These are phyloP conservation scores for Apiotrichum porosum DNA, from an alignment of 1,284 basidiomycete genomes.

Conservation along the genomic window DNA sequence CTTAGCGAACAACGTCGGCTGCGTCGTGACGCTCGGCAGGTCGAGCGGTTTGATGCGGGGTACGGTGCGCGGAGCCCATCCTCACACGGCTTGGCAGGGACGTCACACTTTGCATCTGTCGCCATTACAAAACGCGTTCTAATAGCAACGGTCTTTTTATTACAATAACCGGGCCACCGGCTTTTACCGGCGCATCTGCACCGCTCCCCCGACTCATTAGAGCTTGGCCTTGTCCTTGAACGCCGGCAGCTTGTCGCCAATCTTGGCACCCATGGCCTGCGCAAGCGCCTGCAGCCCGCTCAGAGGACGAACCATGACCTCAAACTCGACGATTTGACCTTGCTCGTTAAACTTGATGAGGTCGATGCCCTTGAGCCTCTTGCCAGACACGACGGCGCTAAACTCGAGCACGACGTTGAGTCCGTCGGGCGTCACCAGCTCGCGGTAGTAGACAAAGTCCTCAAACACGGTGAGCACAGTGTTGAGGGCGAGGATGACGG, in stretches of 20 bases:
- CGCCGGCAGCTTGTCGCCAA: slow-evolving; percentile 7
- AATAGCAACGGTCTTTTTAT: too few relatives aligned
- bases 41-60: too few relatives aligned
- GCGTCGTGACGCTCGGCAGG: too few relatives aligned
- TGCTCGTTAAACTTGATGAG: slow-evolving; percentile 13
- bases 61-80: too few relatives aligned
- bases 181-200: too few relatives aligned
- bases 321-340: slow-evolving; percentile 15
- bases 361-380: slow-evolving; percentile 17
- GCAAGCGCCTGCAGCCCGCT: slow-evolving; percentile 14
- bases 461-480: slow-evolving; percentile 15
- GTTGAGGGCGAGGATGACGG: slow-evolving; percentile 9
- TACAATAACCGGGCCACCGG: too few relatives aligned
- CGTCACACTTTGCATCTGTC: too few relatives aligned
- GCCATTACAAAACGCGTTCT: too few relatives aligned
- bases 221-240: slow-evolving; percentile 16
- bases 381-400: slow-evolving; percentile 6
- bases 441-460: slow-evolving; percentile 16
- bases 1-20: too few relatives aligned
- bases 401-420: slow-evolving; percentile 17
- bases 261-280: slow-evolving; percentile 6
- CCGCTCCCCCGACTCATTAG: too few relatives aligned
- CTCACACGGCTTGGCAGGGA: too few relatives aligned
- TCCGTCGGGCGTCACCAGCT: slow-evolving; percentile 8
- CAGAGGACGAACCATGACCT: slow-evolving; percentile 17